Base-by-base conservation (phyloP, 2,329 filamentous ascomycete genomes). In the Zelopaecilomyces penicillatus region DNA sequence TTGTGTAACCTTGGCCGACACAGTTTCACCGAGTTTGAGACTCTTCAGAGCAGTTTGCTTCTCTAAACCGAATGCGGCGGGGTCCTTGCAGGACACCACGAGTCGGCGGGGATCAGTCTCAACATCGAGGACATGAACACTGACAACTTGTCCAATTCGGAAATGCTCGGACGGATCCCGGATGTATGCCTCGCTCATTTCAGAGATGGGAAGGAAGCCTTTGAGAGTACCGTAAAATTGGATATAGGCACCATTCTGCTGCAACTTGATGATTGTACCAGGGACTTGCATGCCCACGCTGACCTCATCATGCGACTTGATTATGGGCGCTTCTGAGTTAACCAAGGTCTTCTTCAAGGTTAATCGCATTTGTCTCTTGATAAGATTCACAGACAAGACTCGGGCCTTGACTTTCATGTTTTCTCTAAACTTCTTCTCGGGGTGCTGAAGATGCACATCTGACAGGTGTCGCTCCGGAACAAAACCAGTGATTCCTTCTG, bases 121-220 rank as follows among this genome's bases (percentile, higher is more conserved):
- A 41, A 96, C 80, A 41, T 83, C 85, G 31, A 95, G 65, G n/a
- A 94, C 81, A 57, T 91, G 87, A 19, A 96, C 86, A 57, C 81
- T 94, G 52, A 98, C 84, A 2, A 95, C 91, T 62, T 98, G 93
- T 1, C 93, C 94, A 37, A 82, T 68, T 32, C 84, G 82, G 70
- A 98, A 98, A 65, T 97, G 90, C 57, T 94, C 82, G 38, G 78
- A 80, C 4, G 93, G 89, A 57, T 96, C 86, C 53, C 85, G 79
- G 57, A 98, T 96, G 59, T 85, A 96, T 8, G 90, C 89, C 62
- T 98, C 93, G 61, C 93, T 97, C 93, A 98, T 98, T 65, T 98
- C 91, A 1, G 87, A 87, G 1, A 95, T 83, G 2, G 93, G 93
- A 44, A 98, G 74, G 69, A 94, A 98, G 6, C 85, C 94, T 52